A percentile compares a stretch with the other conserved stretches of the same genome.
Evolutionary conservation across 331 rosid species (phyloP).

Genomic region (Erythrophleum ivorense): DNA sequence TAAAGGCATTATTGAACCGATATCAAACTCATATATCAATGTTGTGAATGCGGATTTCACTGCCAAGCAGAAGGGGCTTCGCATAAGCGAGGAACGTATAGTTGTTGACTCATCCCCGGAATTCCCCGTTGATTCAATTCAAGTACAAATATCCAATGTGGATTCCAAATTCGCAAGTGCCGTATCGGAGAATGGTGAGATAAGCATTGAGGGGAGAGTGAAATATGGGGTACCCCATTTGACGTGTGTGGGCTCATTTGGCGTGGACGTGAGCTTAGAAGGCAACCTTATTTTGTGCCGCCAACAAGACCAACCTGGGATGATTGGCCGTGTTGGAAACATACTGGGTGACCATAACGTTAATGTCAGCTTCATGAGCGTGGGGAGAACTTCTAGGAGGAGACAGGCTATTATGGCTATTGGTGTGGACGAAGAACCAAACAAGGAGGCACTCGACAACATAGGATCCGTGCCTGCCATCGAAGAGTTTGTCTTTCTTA

Average conservation of each 20-base stretch:
- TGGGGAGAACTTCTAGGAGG: slow-evolving; percentile 71
- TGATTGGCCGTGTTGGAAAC: slow-evolving; percentile 87
- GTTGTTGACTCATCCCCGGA: slow-evolving; percentile 62
- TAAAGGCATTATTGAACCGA: slow-evolving; percentile 86
- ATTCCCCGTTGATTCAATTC: slow-evolving; percentile 74
- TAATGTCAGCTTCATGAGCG: slow-evolving; percentile 94
- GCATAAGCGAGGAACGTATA: slow-evolving; percentile 77
- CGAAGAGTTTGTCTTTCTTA: slow-evolving; percentile 90
- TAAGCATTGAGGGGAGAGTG: slow-evolving; percentile 87
- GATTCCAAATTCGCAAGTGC: slow-evolving; percentile 83
- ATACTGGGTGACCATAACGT: slow-evolving; percentile 72
- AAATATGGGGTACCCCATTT: slow-evolving; percentile 79
- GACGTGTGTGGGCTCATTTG: slow-evolving; percentile 69
- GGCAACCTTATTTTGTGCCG: slow-evolving; percentile 87
- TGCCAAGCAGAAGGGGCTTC: slow-evolving; percentile 84
- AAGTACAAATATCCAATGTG: slow-evolving; percentile 64
- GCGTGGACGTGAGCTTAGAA: slow-evolving; percentile 84
- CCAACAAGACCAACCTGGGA: slow-evolving; percentile 87
- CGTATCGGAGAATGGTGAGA: slow-evolving; percentile 54
- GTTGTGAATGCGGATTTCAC: slow-evolving; percentile 88
- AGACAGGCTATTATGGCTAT: slow-evolving; percentile 87
- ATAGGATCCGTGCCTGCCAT: slow-evolving; percentile 75
- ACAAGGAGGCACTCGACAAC: slow-evolving; percentile 51
- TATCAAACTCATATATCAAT: slow-evolving; percentile 73
- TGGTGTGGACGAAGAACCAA: slow-evolving; percentile 90